Evolutionary conservation across 2,329 filamentous ascomycete genomes (phyloP).

Genomic region (Epichloe uncinata): DNA sequence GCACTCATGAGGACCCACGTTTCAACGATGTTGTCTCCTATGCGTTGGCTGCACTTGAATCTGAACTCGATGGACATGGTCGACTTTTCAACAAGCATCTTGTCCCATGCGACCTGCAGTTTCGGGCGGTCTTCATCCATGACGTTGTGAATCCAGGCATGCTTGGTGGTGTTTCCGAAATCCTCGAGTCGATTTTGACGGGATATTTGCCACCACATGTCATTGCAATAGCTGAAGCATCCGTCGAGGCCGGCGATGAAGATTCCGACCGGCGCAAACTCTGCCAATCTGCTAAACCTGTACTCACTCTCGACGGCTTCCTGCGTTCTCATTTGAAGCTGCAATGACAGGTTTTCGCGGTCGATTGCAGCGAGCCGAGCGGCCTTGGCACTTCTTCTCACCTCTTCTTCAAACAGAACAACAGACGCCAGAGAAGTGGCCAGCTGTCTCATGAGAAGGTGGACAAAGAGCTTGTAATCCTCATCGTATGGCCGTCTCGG

Average conservation of each 20-base stretch:
- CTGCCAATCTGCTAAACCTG: slow-evolving; percentile 66
- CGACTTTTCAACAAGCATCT: slow-evolving; percentile 38
- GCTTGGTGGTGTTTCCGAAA: slow-evolving; percentile 30
- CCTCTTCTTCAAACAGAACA: slow-evolving; percentile 58
- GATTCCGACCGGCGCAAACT: slow-evolving; percentile 70
- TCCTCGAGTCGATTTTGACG: slow-evolving; percentile 45
- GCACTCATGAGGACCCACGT: slow-evolving; percentile 69
- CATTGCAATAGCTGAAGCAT: slow-evolving; percentile 45
- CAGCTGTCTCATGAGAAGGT: slow-evolving; percentile 39
- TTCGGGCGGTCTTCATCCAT: slow-evolving; percentile 48
- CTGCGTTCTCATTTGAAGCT: slow-evolving; percentile 5
- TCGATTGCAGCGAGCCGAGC: slow-evolving; percentile 6
- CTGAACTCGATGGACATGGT: slow-evolving; percentile 59
- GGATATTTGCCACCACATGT: slow-evolving; percentile 62
- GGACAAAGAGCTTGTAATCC: slow-evolving; percentile 57
- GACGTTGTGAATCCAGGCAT: slow-evolving; percentile 58
- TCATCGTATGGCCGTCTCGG: slow-evolving; percentile 59
- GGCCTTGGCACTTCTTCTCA: slow-evolving; percentile 36
- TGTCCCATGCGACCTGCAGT: slow-evolving; percentile 46
- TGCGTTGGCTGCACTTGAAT: slow-evolving; percentile 54
- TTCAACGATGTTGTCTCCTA: slow-evolving; percentile 45
- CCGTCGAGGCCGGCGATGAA: slow-evolving; percentile 64
- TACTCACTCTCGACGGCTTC: slow-evolving; percentile 6
- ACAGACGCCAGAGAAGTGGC: slow-evolving; percentile 58
- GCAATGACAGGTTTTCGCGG: slow-evolving; percentile 4